These are phyloP conservation scores for Didymella keratinophila DNA, from an alignment of 2,329 filamentous ascomycete species.

Conservation along the genomic window DNA sequence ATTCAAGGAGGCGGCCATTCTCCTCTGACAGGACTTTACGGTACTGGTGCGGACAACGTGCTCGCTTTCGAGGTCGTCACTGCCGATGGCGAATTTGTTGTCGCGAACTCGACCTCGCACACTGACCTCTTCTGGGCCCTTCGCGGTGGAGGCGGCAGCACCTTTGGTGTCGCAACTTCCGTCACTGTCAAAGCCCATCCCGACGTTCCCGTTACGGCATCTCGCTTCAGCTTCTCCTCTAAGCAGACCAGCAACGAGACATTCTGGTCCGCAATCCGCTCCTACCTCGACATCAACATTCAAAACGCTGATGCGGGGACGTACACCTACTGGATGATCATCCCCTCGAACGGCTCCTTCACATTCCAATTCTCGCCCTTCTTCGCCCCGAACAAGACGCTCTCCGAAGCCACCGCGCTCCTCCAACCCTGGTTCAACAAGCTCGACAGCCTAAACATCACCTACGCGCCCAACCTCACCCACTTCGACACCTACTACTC, in stretches of 20 bases:
- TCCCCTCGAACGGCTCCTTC: slow-evolving; percentile 45
- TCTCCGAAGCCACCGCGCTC: slow-evolving; percentile 40
- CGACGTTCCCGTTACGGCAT: slow-evolving; percentile 42
- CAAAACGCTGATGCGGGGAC: slow-evolving; percentile 49
- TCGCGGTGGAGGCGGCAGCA: slow-evolving; percentile 47
- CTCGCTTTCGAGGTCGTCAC: slow-evolving; percentile 47
- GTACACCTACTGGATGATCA: slow-evolving; percentile 45
- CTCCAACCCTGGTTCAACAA: slow-evolving; percentile 45
- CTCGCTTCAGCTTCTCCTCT: slow-evolving; percentile 45
- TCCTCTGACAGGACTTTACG: slow-evolving; percentile 58
- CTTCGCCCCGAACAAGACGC: slow-evolving; percentile 46
- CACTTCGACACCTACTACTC: slow-evolving; percentile 44
- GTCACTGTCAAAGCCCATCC: slow-evolving; percentile 49
- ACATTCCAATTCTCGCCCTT: slow-evolving; percentile 47
- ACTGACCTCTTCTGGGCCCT: slow-evolving; percentile 49
- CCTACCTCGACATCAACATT: slow-evolving; percentile 43
- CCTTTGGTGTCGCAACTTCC: slow-evolving; percentile 45
- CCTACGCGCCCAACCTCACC: slow-evolving; percentile 46
- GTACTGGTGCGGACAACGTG: slow-evolving; percentile 49
- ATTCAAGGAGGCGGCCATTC: slow-evolving; percentile 62
- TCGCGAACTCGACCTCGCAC: slow-evolving; percentile 41
- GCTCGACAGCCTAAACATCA: slow-evolving; percentile 39
- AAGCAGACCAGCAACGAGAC: slow-evolving; percentile 44
- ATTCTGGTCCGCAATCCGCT: slow-evolving; percentile 46
- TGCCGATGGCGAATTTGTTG: slow-evolving; percentile 41